Evolutionary conservation across 2,329 filamentous ascomycete genomes (phyloP).

Genomic region (Xylariales sp.): DNA sequence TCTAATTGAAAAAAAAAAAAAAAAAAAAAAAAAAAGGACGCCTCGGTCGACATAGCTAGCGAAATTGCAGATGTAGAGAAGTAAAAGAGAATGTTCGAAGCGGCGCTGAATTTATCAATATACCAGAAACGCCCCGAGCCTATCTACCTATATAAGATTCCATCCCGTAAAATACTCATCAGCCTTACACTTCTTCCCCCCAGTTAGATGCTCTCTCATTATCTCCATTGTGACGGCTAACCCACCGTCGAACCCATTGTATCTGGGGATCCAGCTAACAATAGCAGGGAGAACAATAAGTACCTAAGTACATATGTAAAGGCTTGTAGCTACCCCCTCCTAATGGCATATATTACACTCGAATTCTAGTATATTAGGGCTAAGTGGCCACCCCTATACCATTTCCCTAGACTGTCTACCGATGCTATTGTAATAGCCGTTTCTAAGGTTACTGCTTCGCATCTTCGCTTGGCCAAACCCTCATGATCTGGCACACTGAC

Average conservation of each 20-base stretch:
- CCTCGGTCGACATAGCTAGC: background rate
- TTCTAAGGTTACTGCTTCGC: too few species aligned
- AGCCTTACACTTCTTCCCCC: too few species aligned
- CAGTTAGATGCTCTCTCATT: background rate
- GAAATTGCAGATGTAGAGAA: too few species aligned
- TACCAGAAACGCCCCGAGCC: background rate
- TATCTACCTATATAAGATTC: background rate
- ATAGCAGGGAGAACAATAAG: background rate
- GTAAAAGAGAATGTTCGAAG: background rate
- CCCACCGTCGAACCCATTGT: background rate
- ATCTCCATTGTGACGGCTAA: background rate
- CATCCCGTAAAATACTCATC: background rate
- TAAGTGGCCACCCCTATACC: too few species aligned
- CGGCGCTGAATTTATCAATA: background rate
- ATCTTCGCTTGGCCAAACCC: too few species aligned
- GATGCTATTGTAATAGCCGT: too few species aligned
- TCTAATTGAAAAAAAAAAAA: too few species aligned
- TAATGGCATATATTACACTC: too few species aligned
- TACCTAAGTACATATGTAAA: background rate
- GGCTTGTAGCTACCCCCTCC: background rate
- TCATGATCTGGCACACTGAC: background rate
- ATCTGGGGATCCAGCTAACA: background rate
- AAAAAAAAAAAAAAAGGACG: too few species aligned
- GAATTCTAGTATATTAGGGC: too few species aligned
- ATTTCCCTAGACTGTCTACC: background rate